Percentiles rank a stretch among this genome's conserved stretches.
Conservation (phyloP, 2,329 filamentous ascomycete genomes). For the Alternaria brassicae region DNA sequence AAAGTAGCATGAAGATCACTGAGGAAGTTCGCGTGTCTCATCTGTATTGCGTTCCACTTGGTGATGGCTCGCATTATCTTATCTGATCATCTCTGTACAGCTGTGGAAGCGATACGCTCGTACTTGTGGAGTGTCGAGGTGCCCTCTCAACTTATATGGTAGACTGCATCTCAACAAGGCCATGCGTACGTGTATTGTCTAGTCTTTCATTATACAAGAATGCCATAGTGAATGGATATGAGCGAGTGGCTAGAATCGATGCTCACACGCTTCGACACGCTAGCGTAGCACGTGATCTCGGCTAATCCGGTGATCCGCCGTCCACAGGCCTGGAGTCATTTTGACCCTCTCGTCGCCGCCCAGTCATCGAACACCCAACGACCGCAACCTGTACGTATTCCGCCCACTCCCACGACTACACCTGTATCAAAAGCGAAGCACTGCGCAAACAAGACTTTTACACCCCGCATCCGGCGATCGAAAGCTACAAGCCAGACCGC, state of each 20-base stretch:
- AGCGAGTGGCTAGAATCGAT: background rate
- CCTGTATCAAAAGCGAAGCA: constrained; percentile 4
- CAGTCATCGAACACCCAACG: constrained; percentile 44
- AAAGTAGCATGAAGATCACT: background rate
- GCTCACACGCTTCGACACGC: background rate
- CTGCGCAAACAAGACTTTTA: constrained; percentile 12
- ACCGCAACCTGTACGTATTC: constrained; percentile 47
- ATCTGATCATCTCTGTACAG: constrained; percentile 11
- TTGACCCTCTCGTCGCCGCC: constrained; percentile 32
- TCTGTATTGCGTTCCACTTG: constrained; percentile 2
- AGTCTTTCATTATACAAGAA: background rate
- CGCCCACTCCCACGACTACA: constrained; percentile 9
- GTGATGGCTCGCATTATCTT: constrained; percentile 11
- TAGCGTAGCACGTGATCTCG: constrained; percentile 32
- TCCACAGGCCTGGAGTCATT: constrained; percentile 16
- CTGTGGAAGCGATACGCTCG: background rate
- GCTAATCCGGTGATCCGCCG: constrained; percentile 24
- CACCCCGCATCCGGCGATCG: constrained; percentile 5
- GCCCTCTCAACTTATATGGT: background rate
- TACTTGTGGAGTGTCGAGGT: background rate
- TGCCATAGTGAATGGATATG: background rate
- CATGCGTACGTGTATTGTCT: background rate
- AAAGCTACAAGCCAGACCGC: constrained; percentile 20
- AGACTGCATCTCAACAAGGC: background rate
- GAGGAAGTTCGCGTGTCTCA: background rate